Evolutionary conservation across 805 yeast genomes (phyloP), one percentile per base, ranked within the genome.

Genomic region (Gaillardinia entomophila): DNA sequence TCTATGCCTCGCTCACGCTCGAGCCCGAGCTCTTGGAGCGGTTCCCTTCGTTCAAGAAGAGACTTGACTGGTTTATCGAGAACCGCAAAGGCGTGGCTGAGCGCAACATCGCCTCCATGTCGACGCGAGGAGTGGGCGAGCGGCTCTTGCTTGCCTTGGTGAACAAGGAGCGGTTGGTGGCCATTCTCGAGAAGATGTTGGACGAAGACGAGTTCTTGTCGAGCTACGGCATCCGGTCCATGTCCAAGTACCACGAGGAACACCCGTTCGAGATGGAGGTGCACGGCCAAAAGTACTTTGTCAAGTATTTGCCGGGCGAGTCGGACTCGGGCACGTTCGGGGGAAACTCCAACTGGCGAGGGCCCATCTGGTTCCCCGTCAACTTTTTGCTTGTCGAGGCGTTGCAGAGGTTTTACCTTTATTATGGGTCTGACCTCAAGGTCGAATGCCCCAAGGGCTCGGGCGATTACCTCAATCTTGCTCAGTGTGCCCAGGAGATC

Each of bases 331-430:
- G 95, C 4, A 75, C 89, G 75, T 88, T 88, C 70, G 97, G 97
- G 31, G 97, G 97, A 37, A 88, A 88, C 56, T 87, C 96, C 15
- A 88, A 88, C 60, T 88, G 97, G 97, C 73, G 97, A 57, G 97
- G 97, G 2, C 96, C 97, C 12, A 87, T 88, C 45, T 88, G 97
- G 97, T 87, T 88, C 69, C 95, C 97, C 14, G 85, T 85, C 10
- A 88, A 82, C 49, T 88, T 88, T 57, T 64, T 88, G 40, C 63
- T 88, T 25, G 85, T 88, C 36, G 97, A 88, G 62, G 77, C 95
- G 0, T 66, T 88, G 46, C 92, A 88, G 59, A 71, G 96, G 47
- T 86, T 86, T 57, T 86, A 80, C 56, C 65, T 88, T 49, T 88
- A 87, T 65, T 88, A 87, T 55, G 97, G 97, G 10, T 78, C 89